These are phyloP conservation scores for Aureobasidium subglaciale DNA, from an alignment of 2,329 filamentous ascomycete genomes.

Conservation along the genomic window DNA sequence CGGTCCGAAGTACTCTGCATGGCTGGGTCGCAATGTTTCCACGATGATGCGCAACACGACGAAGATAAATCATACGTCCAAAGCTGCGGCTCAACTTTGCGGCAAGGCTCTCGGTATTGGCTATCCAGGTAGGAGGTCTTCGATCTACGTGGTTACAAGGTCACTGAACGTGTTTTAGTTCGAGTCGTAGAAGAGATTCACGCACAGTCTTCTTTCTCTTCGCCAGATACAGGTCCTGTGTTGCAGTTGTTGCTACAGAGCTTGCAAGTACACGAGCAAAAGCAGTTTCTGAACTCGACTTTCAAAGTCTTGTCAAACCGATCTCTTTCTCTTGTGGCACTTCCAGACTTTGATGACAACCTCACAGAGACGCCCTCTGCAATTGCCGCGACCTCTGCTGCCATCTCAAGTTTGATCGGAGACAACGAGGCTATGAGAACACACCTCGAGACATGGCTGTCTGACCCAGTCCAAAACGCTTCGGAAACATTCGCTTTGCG, in stretches of 20 bases:
- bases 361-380: not conserved
- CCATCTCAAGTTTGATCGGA: conserved; percentile 16
- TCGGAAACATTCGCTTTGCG: conserved; percentile 21
- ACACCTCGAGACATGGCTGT: conserved; percentile 21
- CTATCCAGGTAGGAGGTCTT: conserved; percentile 53
- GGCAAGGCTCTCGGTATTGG: conserved; percentile 62
- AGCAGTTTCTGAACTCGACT: conserved; percentile 33
- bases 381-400: conserved; percentile 16
- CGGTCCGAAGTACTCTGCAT: conserved; percentile 58
- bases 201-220: not conserved
- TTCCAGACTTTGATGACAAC: not conserved
- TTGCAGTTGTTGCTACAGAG: conserved; percentile 30
- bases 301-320: conserved; percentile 24
- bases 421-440: conserved; percentile 17
- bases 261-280: conserved; percentile 44
- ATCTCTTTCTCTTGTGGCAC: not conserved
- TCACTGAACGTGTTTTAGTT: not conserved
- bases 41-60: conserved; percentile 39
- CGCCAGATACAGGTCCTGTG: not conserved
- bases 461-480: conserved; percentile 20
- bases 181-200: conserved; percentile 15
- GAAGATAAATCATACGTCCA: conserved; percentile 27
- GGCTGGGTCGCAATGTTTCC: conserved; percentile 62
- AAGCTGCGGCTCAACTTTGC: conserved; percentile 35
- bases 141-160: too few species aligned